Evolutionary conservation across 306 rosid species (phyloP), one percentile per base, ranked within the genome.

Genomic region (Acacia melanoxylon): DNA sequence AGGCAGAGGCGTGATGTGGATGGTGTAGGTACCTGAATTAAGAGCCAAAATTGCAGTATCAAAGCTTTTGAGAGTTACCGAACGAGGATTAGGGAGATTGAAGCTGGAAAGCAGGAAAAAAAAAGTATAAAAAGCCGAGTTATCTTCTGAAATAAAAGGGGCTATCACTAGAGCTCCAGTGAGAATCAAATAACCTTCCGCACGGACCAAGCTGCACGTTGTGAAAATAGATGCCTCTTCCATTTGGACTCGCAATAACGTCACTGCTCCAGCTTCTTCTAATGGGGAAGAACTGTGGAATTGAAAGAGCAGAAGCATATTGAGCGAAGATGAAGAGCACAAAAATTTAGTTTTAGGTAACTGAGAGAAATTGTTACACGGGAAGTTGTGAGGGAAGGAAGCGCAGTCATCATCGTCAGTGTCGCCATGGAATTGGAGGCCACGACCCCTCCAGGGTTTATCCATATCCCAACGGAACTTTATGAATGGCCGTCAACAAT

Each of bases 161-260:
- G 59, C 6, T 15, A 33, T 20, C 58, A 66, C 33, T 48, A 75
- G 25, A 10, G 10, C 4, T 22, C 14, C 41, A 44, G 46, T 41
- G 46, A 54, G n/a, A 41, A 65, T n/a, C 4, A 20, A 58, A 44
- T 68, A 31, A 90, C 91, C 91, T 81, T 25, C 78, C 68, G 44
- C 63, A 80, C 41, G 83, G 80, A 71, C 37, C 37, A 49, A 63
- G 29, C 27, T 72, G 84, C 24, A 68, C 5, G 59, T 29, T 71
- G 35, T 48, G 59, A 54, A 82, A 71, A 76, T 48, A 70, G 78
- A 65, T 61, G 66, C 80, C 24, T 67, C 84, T 63, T 67, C 78
- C 44, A 41, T 69, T 83, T 35, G 70, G 48, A 76, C 8, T 40
- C 7, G 66, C 65, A 19, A 80, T 41, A 77, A 72, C 81, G 54